These are phyloP conservation scores for Mycena galopus DNA, from an alignment of 768 basidiomycete genomes.

Conservation along the genomic window DNA sequence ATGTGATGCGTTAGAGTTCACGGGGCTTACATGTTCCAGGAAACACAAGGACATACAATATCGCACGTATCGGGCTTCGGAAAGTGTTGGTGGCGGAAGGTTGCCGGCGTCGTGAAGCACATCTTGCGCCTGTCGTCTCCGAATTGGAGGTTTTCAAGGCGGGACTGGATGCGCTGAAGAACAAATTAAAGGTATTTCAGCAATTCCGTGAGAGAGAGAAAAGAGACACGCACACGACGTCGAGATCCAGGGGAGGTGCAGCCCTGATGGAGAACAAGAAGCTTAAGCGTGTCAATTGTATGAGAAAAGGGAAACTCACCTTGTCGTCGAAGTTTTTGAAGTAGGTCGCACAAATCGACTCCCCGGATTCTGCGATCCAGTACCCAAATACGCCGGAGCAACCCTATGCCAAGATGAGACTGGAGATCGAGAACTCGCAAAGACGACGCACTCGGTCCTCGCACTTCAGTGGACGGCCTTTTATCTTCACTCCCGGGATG, in stretches of 20 bases:
- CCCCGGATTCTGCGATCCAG: conserved; percentile 42
- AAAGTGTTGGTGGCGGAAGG: conserved; percentile 23
- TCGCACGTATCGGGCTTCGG: conserved; percentile 25
- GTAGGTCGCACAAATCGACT: conserved; percentile 42
- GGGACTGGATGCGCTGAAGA: conserved; percentile 23
- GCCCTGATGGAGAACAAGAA: conserved; percentile 33
- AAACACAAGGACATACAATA: conserved; percentile 22
- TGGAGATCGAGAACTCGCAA: conserved; percentile 11
- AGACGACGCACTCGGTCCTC: conserved; percentile 17
- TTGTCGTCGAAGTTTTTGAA: conserved; percentile 47
- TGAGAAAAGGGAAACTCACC: conserved; percentile 27
- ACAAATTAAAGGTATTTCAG: conserved; percentile 15
- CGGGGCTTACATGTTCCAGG: conserved; percentile 8
- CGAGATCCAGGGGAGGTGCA: conserved; percentile 30
- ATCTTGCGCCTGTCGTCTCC: conserved; percentile 18
- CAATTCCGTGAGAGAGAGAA: conserved; percentile 18
- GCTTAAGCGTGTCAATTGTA: conserved; percentile 18
- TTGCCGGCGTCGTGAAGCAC: conserved; percentile 23
- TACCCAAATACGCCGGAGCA: conserved; percentile 37
- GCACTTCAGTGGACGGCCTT: conserved; percentile 9
- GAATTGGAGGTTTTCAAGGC: conserved; percentile 21
- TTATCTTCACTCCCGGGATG: conserved; percentile 17
- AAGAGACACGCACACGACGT: conserved; percentile 22
- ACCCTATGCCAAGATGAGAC: conserved; percentile 19
- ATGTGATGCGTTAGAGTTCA: conserved; percentile 21